Percentiles rank a stretch among this genome's conserved stretches.
These are phyloP conservation scores for Aspergillus kassunensis DNA, from an alignment of 495 filamentous ascomycete species.

Conservation along the genomic window DNA sequence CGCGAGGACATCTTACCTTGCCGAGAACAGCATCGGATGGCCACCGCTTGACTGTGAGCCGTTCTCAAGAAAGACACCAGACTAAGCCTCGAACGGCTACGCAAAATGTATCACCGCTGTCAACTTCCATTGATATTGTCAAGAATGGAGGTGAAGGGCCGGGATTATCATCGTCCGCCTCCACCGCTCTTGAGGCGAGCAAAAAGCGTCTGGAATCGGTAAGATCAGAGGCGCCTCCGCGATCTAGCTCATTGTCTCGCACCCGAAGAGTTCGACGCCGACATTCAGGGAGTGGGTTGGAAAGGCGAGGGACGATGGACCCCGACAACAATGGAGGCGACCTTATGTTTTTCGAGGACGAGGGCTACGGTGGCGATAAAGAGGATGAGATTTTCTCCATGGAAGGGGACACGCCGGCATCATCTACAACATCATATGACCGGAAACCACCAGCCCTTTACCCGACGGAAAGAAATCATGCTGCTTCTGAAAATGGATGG, in stretches of 20 bases:
- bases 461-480: background rate
- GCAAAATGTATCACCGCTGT: constrained; percentile 16
- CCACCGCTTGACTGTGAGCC: constrained; percentile 27
- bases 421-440: constrained; percentile 7
- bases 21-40: constrained; percentile 39
- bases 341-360: constrained; percentile 80
- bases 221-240: constrained; percentile 26
- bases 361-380: constrained; percentile 73
- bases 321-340: constrained; percentile 58
- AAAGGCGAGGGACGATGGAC: constrained; percentile 61
- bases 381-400: constrained; percentile 74
- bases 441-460: constrained; percentile 6
- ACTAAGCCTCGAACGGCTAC: constrained; percentile 20
- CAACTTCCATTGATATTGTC: constrained; percentile 31
- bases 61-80: constrained; percentile 30
- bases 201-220: constrained; percentile 34
- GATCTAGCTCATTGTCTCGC: constrained; percentile 32
- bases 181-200: constrained; percentile 36
- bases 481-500: constrained; percentile 3
- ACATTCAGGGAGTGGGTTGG: constrained; percentile 76
- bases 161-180: constrained; percentile 42
- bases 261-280: constrained; percentile 48
- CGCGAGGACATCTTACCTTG: constrained; percentile 57
- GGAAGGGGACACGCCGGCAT: constrained; percentile 51
- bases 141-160: constrained; percentile 22